A percentile compares a stretch with the other conserved stretches of the same genome.
phyloP scores from a whole-genome alignment of 345 rosid genomes.

The Eucalyptus erythrocorys region DNA sequence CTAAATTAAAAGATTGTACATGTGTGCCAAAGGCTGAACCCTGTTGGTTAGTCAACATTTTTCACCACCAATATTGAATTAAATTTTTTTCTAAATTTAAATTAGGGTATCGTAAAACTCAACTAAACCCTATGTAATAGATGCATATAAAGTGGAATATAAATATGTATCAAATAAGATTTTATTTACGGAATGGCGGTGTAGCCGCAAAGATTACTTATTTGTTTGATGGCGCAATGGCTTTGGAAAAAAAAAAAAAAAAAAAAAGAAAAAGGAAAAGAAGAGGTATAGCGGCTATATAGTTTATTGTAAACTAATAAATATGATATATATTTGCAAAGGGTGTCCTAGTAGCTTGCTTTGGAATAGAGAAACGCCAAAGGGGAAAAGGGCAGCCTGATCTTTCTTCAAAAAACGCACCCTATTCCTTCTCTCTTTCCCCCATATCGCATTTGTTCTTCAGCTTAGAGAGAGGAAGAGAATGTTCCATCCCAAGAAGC shows the following conservation, averaged over 20 bases:
- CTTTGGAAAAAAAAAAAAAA: neutral
- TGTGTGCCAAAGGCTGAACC: neutral
- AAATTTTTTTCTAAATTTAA: neutral
- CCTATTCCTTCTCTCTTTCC: slow-evolving; percentile 52
- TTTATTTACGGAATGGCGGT: neutral
- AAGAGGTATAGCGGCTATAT: neutral
- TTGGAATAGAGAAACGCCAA: neutral
- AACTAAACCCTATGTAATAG: neutral
- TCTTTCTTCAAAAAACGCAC: slow-evolving; percentile 61
- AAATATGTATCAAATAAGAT: neutral
- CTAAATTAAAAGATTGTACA: neutral
- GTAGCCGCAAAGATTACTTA: neutral
- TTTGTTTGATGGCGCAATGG: neutral
- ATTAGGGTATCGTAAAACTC: neutral
- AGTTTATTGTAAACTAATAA: neutral
- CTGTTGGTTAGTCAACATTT: neutral
- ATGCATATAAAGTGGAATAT: neutral
- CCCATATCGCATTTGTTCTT: slow-evolving; percentile 91
- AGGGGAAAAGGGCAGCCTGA: neutral
- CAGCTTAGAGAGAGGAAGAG: slow-evolving; percentile 7
- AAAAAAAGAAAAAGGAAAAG: neutral
- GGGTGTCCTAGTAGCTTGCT: neutral
- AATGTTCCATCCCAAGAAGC: slow-evolving; percentile 97
- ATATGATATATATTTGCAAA: neutral
- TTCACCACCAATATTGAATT: neutral